Conservation (phyloP, 495 filamentous ascomycete species). For the Sporormia fimetaria region DNA sequence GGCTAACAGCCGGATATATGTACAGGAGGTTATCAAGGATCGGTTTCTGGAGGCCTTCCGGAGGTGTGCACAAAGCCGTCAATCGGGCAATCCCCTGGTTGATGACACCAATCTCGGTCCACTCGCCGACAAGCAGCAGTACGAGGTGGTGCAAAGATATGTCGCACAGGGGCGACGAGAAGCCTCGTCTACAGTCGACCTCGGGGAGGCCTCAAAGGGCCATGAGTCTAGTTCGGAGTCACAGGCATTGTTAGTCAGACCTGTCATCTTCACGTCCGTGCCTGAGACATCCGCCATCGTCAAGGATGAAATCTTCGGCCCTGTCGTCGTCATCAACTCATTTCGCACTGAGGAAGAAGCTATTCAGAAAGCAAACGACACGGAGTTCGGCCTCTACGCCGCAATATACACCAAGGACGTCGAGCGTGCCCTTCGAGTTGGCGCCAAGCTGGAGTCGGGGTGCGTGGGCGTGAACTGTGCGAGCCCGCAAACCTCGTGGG, state of each 20-base stretch:
- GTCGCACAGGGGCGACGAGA: constrained; percentile 51
- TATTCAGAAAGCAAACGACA: constrained; percentile 66
- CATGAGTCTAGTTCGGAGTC: no score
- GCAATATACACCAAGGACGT: constrained; percentile 77
- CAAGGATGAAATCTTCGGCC: constrained; percentile 69
- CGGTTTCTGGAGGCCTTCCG: constrained; percentile 51
- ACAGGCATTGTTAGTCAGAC: constrained; percentile 45
- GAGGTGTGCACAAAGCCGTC: constrained; percentile 52
- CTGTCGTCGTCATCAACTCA: constrained; percentile 58
- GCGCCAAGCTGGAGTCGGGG: constrained; percentile 45
- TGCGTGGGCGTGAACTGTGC: constrained; percentile 20
- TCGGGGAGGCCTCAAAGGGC: no score
- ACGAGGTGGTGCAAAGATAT: constrained; percentile 54
- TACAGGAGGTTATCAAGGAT: constrained; percentile 48
- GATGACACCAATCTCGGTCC: constrained; percentile 63
- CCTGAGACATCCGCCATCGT: constrained; percentile 56
- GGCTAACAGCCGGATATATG: constrained; percentile 66
- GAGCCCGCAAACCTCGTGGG: constrained; percentile 8
- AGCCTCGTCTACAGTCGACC: constrained; percentile 33
- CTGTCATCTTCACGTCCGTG: constrained; percentile 62
- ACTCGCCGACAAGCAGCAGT: constrained; percentile 53
- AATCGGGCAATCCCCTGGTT: constrained; percentile 55
- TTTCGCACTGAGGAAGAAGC: constrained; percentile 61
- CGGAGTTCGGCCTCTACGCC: constrained; percentile 66
- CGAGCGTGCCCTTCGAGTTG: constrained; percentile 57